These are phyloP conservation scores for Pythium rhizo-oryzae DNA, from an alignment of 352 stramenopile species.

Conservation along the genomic window DNA sequence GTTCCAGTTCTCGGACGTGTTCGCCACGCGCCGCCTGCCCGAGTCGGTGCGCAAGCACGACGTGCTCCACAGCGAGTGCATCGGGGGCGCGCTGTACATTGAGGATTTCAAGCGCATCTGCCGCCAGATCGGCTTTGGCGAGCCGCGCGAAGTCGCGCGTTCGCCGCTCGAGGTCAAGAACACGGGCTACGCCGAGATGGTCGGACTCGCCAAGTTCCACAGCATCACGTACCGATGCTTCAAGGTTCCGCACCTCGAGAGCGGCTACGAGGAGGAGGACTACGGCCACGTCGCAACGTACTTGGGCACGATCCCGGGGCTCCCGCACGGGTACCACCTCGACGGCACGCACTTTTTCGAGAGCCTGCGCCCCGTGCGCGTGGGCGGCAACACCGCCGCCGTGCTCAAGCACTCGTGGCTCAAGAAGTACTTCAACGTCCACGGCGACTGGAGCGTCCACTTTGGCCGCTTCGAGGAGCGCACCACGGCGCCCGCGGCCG, in stretches of 20 bases:
- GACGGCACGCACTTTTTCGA: constrained; percentile 84
- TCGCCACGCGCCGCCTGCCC: constrained; percentile 78
- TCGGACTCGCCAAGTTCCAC: constrained; percentile 85
- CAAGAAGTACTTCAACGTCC: constrained; percentile 83
- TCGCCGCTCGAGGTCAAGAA: constrained; percentile 71
- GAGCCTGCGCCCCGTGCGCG: constrained; percentile 64
- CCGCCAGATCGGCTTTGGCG: constrained; percentile 79
- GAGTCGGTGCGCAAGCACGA: constrained; percentile 68
- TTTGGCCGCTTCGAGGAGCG: constrained; percentile 53
- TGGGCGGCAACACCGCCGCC: constrained; percentile 89
- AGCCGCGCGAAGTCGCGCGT: constrained; percentile 86
- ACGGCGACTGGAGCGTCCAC: constrained; percentile 81
- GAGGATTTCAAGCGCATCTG: constrained; percentile 91
- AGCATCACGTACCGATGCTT: constrained; percentile 91
- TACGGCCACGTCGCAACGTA: constrained; percentile 93
- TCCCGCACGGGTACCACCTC: constrained; percentile 64
- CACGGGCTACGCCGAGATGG: constrained; percentile 56
- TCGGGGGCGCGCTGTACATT: constrained; percentile 90
- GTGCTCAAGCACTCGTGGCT: constrained; percentile 80
- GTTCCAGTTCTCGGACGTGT: constrained; percentile 94
- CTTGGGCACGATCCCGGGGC: constrained; percentile 83
- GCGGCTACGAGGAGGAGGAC: constrained; percentile 81
- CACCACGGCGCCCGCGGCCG: background rate
- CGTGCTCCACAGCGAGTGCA: constrained; percentile 90
- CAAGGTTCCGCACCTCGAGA: constrained; percentile 73